These are phyloP conservation scores for Dothistroma pini DNA, from an alignment of 2,329 filamentous ascomycete genomes.

Conservation along the genomic window DNA sequence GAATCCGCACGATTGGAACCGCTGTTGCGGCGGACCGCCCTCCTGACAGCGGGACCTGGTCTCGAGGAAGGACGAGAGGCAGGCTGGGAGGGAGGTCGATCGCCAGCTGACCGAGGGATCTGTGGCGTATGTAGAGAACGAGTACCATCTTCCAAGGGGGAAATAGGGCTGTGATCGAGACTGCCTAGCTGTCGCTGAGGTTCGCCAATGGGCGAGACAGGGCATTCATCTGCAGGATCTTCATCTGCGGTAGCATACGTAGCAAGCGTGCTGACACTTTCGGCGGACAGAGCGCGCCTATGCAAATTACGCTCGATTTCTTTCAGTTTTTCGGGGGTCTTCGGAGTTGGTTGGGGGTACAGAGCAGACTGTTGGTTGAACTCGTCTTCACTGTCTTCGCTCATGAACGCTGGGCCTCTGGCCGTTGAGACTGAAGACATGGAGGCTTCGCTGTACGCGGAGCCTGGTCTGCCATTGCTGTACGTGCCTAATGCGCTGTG, in stretches of 20 bases:
- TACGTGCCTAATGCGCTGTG: conserved; percentile 86
- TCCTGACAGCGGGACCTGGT: conserved; percentile 8
- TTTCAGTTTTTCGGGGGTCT: conserved; percentile 34
- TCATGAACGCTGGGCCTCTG: conserved; percentile 27
- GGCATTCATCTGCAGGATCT: conserved; percentile 25
- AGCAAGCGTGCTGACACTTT: conserved; percentile 58
- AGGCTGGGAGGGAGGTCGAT: background rate
- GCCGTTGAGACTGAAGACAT: conserved; percentile 52
- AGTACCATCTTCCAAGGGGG: background rate
- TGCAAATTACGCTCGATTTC: conserved; percentile 37
- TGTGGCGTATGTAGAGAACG: background rate
- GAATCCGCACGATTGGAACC: conserved; percentile 33
- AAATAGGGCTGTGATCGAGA: conserved; percentile 8
- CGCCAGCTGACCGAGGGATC: background rate
- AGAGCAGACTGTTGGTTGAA: conserved; percentile 22
- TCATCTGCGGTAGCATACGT: conserved; percentile 64
- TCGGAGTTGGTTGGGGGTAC: conserved; percentile 28
- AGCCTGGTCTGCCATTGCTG: conserved; percentile 44
- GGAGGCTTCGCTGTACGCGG: conserved; percentile 33
- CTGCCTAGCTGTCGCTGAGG: conserved; percentile 7
- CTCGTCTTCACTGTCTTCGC: conserved; percentile 17
- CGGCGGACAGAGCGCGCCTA: conserved; percentile 52
- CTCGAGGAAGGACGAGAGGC: conserved; percentile 5
- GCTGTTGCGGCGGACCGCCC: conserved; percentile 9
- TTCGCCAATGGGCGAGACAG: conserved; percentile 7